Conservation (phyloP, 1,139 yeast genomes). For the Pichia sp. region DNA sequence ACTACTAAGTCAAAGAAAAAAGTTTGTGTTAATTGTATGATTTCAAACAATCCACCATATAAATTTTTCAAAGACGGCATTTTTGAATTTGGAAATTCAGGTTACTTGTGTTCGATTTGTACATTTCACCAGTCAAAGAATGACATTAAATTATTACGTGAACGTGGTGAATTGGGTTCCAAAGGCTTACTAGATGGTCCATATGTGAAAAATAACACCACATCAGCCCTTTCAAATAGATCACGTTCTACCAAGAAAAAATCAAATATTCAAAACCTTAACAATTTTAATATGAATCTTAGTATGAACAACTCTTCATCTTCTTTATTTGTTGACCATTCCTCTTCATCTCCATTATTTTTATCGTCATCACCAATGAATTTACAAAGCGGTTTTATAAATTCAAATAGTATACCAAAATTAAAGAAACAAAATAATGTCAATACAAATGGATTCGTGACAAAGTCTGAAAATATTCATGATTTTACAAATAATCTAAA, state of each 20-base stretch:
- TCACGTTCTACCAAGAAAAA: slow-evolving; percentile 7
- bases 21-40: slow-evolving; percentile 29
- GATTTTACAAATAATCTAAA: slow-evolving; percentile 1
- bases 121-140: slow-evolving; percentile 19
- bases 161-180: slow-evolving; percentile 28
- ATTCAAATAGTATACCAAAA: not conserved
- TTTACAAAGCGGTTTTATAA: slow-evolving; percentile 11
- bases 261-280: slow-evolving; percentile 1
- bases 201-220: slow-evolving; percentile 16
- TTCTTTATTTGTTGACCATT: slow-evolving; percentile 7
- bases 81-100: slow-evolving; percentile 30
- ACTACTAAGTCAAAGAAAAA: slow-evolving; percentile 10
- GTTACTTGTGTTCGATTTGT: slow-evolving; percentile 29
- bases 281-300: not conserved
- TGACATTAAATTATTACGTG: slow-evolving; percentile 22
- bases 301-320: not conserved
- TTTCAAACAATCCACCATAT: slow-evolving; percentile 27
- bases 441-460: not conserved
- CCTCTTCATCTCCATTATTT: slow-evolving; percentile 12
- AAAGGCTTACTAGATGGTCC: slow-evolving; percentile 30
- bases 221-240: not conserved
- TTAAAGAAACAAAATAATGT: not conserved
- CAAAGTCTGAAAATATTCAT: not conserved
- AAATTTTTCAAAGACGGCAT: slow-evolving; percentile 29
- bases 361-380: slow-evolving; percentile 12